Evolutionary conservation across 2,329 filamentous ascomycete species (phyloP), one percentile per base, ranked within the genome.

Genomic region (Magnaporthales sp.): DNA sequence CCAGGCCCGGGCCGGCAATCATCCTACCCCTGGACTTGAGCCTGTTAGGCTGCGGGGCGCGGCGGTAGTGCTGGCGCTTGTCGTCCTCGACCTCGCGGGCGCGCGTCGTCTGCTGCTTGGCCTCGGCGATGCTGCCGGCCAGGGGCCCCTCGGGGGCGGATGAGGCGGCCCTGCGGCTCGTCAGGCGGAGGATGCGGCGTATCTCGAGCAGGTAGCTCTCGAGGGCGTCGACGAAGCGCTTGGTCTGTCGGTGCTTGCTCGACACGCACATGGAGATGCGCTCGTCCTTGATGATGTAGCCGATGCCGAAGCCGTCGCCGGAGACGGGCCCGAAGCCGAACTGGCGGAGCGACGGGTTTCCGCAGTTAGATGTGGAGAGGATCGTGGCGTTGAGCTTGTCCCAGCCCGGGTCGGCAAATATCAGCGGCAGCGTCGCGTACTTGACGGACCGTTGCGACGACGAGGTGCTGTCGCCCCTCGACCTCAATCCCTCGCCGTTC

Each of bases 211-310:
- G 85, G 76, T 98, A 99, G 69, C 86, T 89, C 77, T 98, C 95
- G 2, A 98, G 80, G 0, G 92, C 91, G 73, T 96, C 92, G 68
- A 98, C 88, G 74, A 95, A 96, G 6, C 95, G 89, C 71, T 88
- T 88, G 0, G 95, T 99, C 79, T 99, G 95, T 56, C 95, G 83
- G 76, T 99, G 95, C 79, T 97, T 97, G 73, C 91, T 95, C 15
- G 90, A 91, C 0, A 93, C 93, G 77, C 95, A 98, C 69, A 99
- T 94, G 62, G 89, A 92, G 68, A 98, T 91, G 63, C 87, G 86
- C 65, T 95, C 91, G 71, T 96, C 92, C 78, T 99, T 99, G 84
- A 99, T 97, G 73, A 99, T 98, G 80, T 99, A 99, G 2, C 95
- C 95, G 67, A 99, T 97, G 31, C 95, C 95, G 74, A 98, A 98